Percentiles rank a stretch among this genome's conserved stretches.
Conservation (phyloP, 805 yeast genomes). For the Candida jianshihensis region DNA sequence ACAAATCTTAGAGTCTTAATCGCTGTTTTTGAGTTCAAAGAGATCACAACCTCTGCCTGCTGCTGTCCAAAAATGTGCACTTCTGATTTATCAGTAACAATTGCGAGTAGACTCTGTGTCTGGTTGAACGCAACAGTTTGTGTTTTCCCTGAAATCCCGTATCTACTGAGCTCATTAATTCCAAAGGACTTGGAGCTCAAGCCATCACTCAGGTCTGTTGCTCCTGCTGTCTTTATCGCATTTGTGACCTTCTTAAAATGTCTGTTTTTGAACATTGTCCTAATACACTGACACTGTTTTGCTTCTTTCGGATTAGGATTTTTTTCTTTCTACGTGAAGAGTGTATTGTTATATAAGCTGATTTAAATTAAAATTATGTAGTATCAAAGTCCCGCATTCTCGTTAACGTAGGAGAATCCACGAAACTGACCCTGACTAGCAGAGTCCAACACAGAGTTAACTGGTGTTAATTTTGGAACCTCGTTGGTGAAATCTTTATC, state of each 20-base stretch:
- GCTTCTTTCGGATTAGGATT: too few relatives aligned
- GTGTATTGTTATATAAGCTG: too few relatives aligned
- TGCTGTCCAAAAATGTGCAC: constrained; percentile 81
- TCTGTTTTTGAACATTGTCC: constrained; percentile 27
- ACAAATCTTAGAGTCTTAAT: constrained; percentile 58
- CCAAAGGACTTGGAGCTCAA: constrained; percentile 25
- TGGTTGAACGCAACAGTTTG: constrained; percentile 77
- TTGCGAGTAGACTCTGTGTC: constrained; percentile 77
- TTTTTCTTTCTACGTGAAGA: too few relatives aligned
- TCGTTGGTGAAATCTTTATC: constrained; percentile 94
- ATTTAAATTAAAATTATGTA: too few relatives aligned
- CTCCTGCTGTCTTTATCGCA: constrained; percentile 26
- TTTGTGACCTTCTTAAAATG: constrained; percentile 26
- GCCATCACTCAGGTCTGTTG: constrained; percentile 24
- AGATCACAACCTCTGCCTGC: constrained; percentile 64
- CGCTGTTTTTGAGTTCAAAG: constrained; percentile 40
- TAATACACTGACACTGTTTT: too few relatives aligned
- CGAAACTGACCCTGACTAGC: constrained; percentile 94
- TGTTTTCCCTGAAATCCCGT: constrained; percentile 61
- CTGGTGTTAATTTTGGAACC: constrained; percentile 91
- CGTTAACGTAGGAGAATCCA: constrained; percentile 87
- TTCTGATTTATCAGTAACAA: constrained; percentile 64
- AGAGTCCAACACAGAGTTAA: constrained; percentile 77
- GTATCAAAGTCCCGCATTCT: constrained; percentile 31
- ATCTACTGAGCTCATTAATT: constrained; percentile 27